A percentile compares a stretch with the other conserved stretches of the same genome.
Evolutionary conservation across 768 basidiomycete genomes (phyloP).

Genomic region (Amanita brunnescens): DNA sequence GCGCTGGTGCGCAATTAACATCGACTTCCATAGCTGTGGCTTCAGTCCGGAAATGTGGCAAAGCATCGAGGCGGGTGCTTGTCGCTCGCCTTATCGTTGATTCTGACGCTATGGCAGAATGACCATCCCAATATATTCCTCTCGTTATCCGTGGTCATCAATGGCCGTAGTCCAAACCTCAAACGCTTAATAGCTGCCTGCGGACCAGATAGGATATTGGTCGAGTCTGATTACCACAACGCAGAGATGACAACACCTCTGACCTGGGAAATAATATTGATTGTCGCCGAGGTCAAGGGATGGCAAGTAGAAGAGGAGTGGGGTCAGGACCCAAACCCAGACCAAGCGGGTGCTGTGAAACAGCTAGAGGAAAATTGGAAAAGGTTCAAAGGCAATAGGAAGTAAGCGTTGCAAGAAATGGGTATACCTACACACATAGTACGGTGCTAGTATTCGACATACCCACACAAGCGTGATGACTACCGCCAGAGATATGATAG

Average conservation of each 20-base stretch:
- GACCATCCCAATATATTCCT: slow-evolving; percentile 72
- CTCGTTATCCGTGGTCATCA: slow-evolving; percentile 83
- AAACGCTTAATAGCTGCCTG: slow-evolving; percentile 56
- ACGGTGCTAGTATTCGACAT: background rate
- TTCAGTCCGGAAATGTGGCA: slow-evolving; percentile 70
- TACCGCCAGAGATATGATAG: slow-evolving; percentile 41
- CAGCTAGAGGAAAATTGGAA: slow-evolving; percentile 67
- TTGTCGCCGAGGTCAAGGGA: slow-evolving; percentile 65
- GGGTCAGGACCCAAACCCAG: slow-evolving; percentile 27
- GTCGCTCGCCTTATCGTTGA: background rate
- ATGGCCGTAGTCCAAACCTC: slow-evolving; percentile 59
- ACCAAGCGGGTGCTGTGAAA: slow-evolving; percentile 55
- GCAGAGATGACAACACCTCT: slow-evolving; percentile 45
- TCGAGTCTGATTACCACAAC: slow-evolving; percentile 80
- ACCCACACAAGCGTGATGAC: slow-evolving; percentile 1
- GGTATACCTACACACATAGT: background rate
- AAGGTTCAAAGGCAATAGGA: slow-evolving; percentile 39
- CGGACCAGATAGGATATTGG: slow-evolving; percentile 59
- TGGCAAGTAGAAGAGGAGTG: slow-evolving; percentile 68
- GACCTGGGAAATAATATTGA: slow-evolving; percentile 72
- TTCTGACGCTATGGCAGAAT: slow-evolving; percentile 34
- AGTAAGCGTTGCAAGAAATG: slow-evolving; percentile 10
- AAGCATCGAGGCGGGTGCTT: slow-evolving; percentile 56
- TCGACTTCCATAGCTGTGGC: slow-evolving; percentile 90
- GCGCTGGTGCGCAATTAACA: slow-evolving; percentile 57